phyloP scores from a whole-genome alignment of 2,329 filamentous ascomycete species.

The Fusarium lyarnte region DNA sequence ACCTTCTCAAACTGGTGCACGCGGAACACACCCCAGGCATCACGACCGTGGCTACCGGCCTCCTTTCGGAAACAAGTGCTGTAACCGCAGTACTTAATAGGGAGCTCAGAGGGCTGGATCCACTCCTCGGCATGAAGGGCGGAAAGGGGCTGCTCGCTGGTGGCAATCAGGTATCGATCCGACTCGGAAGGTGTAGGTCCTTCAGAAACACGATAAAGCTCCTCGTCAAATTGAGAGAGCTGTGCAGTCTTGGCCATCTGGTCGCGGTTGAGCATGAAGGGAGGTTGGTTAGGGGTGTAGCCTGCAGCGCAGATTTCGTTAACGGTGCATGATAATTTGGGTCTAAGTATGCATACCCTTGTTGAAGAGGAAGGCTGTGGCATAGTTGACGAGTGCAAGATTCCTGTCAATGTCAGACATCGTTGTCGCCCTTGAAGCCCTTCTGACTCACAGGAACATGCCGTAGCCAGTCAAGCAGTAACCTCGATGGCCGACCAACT shows the following conservation, averaged over 20 bases:
- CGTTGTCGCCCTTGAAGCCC: background rate
- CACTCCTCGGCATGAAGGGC: conserved; percentile 94
- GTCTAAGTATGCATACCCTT: conserved; percentile 27
- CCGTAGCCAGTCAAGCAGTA: conserved; percentile 94
- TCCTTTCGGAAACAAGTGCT: conserved; percentile 97
- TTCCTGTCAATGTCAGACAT: conserved; percentile 57
- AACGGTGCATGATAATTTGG: background rate
- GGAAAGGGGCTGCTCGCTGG: conserved; percentile 94
- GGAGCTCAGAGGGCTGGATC: conserved; percentile 84
- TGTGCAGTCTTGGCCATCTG: conserved; percentile 99
- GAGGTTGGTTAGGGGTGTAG: conserved; percentile 85
- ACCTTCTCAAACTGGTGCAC: conserved; percentile 98
- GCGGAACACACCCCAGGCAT: conserved; percentile 98
- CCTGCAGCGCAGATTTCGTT: conserved; percentile 53
- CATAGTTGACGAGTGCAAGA: conserved; percentile 94
- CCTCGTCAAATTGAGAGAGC: conserved; percentile 96
- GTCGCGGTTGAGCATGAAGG: conserved; percentile 93
- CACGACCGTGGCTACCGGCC: conserved; percentile 83
- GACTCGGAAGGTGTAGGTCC: conserved; percentile 85
- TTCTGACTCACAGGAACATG: conserved; percentile 70
- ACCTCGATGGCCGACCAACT: conserved; percentile 92
- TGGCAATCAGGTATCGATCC: conserved; percentile 84
- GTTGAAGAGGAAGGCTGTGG: conserved; percentile 79
- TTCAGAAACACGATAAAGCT: conserved; percentile 95
- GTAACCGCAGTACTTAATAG: conserved; percentile 85